These are phyloP conservation scores for Forsythia viridissima DNA, from an alignment of 257 asterid species.

Conservation along the genomic window DNA sequence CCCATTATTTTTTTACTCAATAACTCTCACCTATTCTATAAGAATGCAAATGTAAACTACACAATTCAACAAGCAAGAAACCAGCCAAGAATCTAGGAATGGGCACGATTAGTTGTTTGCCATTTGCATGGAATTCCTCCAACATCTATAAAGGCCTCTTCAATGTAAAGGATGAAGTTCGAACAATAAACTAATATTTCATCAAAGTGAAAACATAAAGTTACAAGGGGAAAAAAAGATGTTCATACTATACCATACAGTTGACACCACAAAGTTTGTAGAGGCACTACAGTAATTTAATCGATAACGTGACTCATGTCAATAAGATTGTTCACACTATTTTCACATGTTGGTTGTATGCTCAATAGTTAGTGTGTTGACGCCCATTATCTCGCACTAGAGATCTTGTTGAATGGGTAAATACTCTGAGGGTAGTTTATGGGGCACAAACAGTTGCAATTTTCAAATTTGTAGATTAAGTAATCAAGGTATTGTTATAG, in stretches of 20 bases:
- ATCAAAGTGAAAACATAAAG: background rate
- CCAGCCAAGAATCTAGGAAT: background rate
- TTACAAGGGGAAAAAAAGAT: background rate
- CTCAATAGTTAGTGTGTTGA: background rate
- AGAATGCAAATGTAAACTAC: background rate
- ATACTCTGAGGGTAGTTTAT: background rate
- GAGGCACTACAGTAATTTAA: background rate
- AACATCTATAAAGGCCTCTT: background rate
- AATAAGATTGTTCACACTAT: background rate
- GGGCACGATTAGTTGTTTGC: background rate
- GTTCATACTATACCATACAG: background rate
- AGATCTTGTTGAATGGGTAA: background rate
- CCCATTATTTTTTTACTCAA: background rate
- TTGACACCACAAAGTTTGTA: background rate
- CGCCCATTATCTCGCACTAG: background rate
- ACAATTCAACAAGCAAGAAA: background rate
- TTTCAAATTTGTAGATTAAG: background rate
- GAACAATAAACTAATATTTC: background rate
- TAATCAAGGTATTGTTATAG: background rate
- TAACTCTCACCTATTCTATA: background rate
- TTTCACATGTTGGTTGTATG: background rate
- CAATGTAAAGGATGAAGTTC: background rate
- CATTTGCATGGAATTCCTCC: background rate
- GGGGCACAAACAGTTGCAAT: background rate
- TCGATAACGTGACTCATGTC: background rate